Evolutionary conservation across 2,329 filamentous ascomycete species (phyloP), one percentile per base, ranked within the genome.

Genomic region (Daldinia eschscholtzii): DNA sequence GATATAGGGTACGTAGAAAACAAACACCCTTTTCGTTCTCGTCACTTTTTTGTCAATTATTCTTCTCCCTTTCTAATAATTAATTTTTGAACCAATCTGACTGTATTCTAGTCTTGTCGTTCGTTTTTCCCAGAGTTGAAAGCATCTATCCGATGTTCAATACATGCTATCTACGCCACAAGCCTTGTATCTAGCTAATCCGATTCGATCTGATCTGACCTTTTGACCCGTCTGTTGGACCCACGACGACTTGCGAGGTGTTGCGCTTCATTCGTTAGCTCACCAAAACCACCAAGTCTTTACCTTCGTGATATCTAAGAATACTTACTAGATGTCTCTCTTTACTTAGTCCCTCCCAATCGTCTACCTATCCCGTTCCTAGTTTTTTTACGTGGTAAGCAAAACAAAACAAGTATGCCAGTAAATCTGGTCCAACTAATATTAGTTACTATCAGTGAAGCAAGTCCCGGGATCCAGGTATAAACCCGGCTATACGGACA

Each of bases 401-500:
- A 50, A 53, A 33, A 42, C 7, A 23, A 62, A 13, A 39, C 44
- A 4, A 57, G 50, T 41, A 55, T 23, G 28, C 46, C n/a, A 41
- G 48, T 52, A 44, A 57, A 63, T 62, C 60, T 46, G 41, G 26
- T 28, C n/a, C 42, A 53, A 30, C 37, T 56, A 57, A 59, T 58
- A 37, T 56, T 56, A 50, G 30, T 28, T 50, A 60, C 50, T 28
- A 44, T 37, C 48, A 55, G 56, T 63, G 52, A 12, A 50, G 50
- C 52, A 68, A 68, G 59, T 70, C 56, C 69, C 65, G 66, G 62
- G 57, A 58, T 59, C 64, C 55, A 64, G 65, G 52, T 26, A 71
- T 46, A 70, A 61, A 57, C 65, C 70, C 75, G 73, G 74, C 70
- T 72, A 71, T 76, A 71, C 72, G 70, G 70, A 71, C 73, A 68